Evolutionary conservation across 164 flowering plant genomes (phyloP), one percentile per base, ranked within the genome.

Genomic region (Annona squamosa): DNA sequence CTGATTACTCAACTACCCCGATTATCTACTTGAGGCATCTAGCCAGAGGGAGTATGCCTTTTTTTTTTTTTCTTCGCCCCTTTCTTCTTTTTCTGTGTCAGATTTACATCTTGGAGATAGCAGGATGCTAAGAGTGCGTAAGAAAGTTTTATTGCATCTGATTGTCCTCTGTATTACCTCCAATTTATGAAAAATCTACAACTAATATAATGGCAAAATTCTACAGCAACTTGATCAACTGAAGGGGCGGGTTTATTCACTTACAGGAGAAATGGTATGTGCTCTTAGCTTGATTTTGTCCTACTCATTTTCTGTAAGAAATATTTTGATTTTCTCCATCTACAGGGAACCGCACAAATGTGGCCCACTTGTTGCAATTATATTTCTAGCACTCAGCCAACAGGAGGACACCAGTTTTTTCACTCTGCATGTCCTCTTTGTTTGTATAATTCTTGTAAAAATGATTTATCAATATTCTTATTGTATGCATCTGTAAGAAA

Each of bases 211-310:
- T 42, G 26, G 46, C 13, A 16, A 16, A 37, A 42, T 70, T 2
- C 46, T 37, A 2, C 63, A 52, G 52, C 70, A n/a, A 37, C 26
- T 41, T 26, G 63, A 56, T 7, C 46, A 41, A 16, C 65, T 70
- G 7, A 43, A 42, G 63, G 63, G 46, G 56, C 47, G 72, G 46
- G 46, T 44, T 41, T 41, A 43, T 57, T 9, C 72, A 41, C 16
- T 70, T 3, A 70, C 45, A 57, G 72, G 72, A 70, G 63, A 70
- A 70, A 65, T 70, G 72, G 72, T 56, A 70, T 41, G 72, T 45
- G 56, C 10, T 13, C 6, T 37, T 5, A 45, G 64, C n/a, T 42
- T 57, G 18, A 3, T 57, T 42, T 44, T 57, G 9, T 10, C 42
- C 17, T 59, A 5, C 18, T 0, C 13, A 9, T 52, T 52, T 52